Evolutionary conservation across 805 yeast species (phyloP).

Genomic region (Lachancea kluyveri): DNA sequence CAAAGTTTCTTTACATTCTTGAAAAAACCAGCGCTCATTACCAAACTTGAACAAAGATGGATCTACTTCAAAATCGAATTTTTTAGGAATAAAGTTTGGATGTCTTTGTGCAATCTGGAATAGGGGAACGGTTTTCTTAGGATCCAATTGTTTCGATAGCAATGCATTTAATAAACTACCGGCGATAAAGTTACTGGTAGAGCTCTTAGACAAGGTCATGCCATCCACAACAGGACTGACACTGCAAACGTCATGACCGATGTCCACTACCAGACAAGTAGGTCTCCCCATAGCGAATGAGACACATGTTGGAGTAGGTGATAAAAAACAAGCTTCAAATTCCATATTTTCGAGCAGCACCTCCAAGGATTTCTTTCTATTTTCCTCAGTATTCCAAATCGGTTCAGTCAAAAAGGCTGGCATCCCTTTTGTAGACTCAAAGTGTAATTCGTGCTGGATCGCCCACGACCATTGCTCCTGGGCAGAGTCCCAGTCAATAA

Average conservation of each 20-base stretch:
- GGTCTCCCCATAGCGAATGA: conserved; percentile 88
- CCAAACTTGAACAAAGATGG: conserved; percentile 54
- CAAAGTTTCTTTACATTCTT: conserved; percentile 72
- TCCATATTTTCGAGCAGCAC: conserved; percentile 59
- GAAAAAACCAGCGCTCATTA: conserved; percentile 43
- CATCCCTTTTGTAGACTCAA: conserved; percentile 34
- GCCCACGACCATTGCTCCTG: conserved; percentile 64
- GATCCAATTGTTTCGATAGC: conserved; percentile 28
- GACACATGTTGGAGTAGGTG: conserved; percentile 79
- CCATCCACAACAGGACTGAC: conserved; percentile 85
- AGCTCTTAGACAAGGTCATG: conserved; percentile 62
- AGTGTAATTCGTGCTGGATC: conserved; percentile 43
- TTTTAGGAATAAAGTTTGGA: conserved; percentile 25
- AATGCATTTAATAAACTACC: conserved; percentile 51
- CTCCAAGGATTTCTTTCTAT: conserved; percentile 67
- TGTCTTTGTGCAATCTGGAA: conserved; percentile 28
- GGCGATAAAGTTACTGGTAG: conserved; percentile 64
- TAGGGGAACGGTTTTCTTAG: conserved; percentile 28
- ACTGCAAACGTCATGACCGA: conserved; percentile 72
- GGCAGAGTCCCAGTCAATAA: conserved; percentile 86
- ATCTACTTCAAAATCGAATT: conserved; percentile 28
- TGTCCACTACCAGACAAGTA: conserved; percentile 76
- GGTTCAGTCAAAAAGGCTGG: conserved; percentile 85
- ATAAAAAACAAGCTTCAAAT: conserved; percentile 76
- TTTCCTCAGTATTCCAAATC: conserved; percentile 67